phyloP scores from a whole-genome alignment of 805 yeast genomes.

The Spathaspora hagerdaliae region DNA sequence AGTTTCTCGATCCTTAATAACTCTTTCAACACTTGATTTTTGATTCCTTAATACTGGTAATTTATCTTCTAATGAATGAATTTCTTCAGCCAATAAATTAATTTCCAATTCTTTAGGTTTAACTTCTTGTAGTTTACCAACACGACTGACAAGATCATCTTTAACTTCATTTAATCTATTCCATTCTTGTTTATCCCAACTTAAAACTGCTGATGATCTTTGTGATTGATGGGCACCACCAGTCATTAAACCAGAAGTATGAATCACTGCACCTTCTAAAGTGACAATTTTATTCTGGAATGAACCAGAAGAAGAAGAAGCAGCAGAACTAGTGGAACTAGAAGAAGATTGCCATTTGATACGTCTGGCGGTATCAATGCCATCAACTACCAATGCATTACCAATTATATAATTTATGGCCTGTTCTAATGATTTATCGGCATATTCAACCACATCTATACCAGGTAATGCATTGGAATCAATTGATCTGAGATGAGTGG shows the following conservation, averaged over 20 bases:
- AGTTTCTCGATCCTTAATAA: conserved; percentile 39
- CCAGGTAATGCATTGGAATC: conserved; percentile 56
- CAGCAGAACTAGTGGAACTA: too few species aligned
- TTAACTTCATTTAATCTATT: conserved; percentile 48
- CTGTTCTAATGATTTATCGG: conserved; percentile 59
- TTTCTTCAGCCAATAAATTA: conserved; percentile 53
- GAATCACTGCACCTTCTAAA: conserved; percentile 78
- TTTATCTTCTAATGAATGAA: conserved; percentile 30
- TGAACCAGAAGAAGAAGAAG: conserved; percentile 18
- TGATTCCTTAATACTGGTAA: conserved; percentile 43
- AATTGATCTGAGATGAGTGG: conserved; percentile 50
- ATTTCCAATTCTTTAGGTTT: conserved; percentile 55
- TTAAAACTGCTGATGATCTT: conserved; percentile 30
- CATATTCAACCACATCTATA: conserved; percentile 66
- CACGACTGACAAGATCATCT: conserved; percentile 46
- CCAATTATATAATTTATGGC: conserved; percentile 82
- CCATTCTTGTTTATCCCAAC: conserved; percentile 74
- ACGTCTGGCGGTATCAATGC: conserved; percentile 60
- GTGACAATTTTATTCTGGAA: conserved; percentile 67
- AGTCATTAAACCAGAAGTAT: conserved; percentile 85
- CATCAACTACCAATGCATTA: conserved; percentile 73
- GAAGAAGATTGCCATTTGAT: conserved; percentile 59
- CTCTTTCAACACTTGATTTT: conserved; percentile 40
- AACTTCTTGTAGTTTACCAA: conserved; percentile 43
- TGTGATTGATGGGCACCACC: conserved; percentile 63